Conservation (phyloP, 768 basidiomycete species). For the Tulasnella sp. region DNA sequence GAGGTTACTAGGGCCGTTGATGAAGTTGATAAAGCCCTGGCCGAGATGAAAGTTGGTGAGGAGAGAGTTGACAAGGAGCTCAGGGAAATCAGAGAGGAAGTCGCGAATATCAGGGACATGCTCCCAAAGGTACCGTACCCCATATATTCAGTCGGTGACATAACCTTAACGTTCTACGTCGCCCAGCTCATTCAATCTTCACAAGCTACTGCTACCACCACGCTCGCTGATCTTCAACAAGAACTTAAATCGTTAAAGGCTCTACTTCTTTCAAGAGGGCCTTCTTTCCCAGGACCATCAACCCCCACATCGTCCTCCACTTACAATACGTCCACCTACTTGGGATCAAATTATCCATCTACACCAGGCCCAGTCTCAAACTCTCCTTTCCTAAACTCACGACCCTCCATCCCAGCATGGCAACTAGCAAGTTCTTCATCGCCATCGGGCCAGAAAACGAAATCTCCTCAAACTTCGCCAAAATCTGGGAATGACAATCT, state of each 20-base stretch:
- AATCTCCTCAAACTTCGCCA: no score
- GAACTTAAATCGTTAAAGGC: conserved; percentile 92
- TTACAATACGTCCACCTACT: background rate
- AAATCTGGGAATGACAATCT: no score
- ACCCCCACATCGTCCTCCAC: conserved; percentile 10
- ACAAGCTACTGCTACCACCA: conserved; percentile 22
- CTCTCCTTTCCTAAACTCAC: background rate
- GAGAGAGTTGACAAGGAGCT: conserved; percentile 71
- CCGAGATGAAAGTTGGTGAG: conserved; percentile 68
- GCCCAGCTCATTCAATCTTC: conserved; percentile 24
- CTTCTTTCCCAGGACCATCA: conserved; percentile 1
- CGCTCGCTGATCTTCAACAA: conserved; percentile 76
- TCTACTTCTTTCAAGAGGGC: conserved; percentile 39
- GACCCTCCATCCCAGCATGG: conserved; percentile 76
- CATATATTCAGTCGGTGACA: background rate
- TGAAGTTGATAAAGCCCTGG: conserved; percentile 58
- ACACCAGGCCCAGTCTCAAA: background rate
- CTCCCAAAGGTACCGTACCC: conserved; percentile 61
- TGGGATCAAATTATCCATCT: conserved; percentile 1
- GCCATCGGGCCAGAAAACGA: no score
- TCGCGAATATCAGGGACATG: conserved; percentile 81
- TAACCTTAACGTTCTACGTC: conserved; percentile 3
- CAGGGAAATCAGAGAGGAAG: conserved; percentile 81
- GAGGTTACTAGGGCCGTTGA: conserved; percentile 56
- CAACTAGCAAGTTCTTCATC: no score